Percentiles rank a stretch among this genome's conserved stretches.
Evolutionary conservation across 2,329 filamentous ascomycete species (phyloP).

Genomic region (Conoideocrella luteorostrata): DNA sequence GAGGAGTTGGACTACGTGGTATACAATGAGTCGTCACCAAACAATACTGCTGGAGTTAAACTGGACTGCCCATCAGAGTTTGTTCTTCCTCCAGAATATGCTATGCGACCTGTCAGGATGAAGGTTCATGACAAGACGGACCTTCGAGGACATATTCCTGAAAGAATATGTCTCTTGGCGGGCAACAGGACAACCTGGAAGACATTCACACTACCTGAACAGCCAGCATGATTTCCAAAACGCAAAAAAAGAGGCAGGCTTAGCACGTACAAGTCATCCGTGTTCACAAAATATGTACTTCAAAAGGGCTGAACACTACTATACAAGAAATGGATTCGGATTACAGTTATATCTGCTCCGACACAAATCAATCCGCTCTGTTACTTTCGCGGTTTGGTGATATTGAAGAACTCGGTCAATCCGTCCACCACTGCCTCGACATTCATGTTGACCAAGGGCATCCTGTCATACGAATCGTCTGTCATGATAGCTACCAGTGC

Average conservation of each 20-base stretch:
- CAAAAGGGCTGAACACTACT: not conserved
- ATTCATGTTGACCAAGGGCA: constrained; percentile 81
- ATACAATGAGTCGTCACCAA: constrained; percentile 21
- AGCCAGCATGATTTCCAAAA: not conserved
- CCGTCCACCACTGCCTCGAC: constrained; percentile 76
- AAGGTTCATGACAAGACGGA: constrained; percentile 41
- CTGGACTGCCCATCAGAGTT: constrained; percentile 16
- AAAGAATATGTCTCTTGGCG: constrained; percentile 45
- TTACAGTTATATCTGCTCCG: too few relatives aligned
- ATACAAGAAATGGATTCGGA: not conserved
- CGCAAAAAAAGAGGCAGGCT: too few relatives aligned
- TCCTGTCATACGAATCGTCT: constrained; percentile 76
- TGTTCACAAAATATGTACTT: not conserved
- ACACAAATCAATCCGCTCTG: not conserved
- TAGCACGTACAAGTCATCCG: too few relatives aligned
- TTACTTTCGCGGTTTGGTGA: constrained; percentile 51
- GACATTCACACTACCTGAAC: constrained; percentile 36
- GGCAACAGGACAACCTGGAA: constrained; percentile 40
- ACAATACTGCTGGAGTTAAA: constrained; percentile 7
- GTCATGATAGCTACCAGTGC: constrained; percentile 83
- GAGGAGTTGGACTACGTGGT: constrained; percentile 29
- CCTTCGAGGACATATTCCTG: constrained; percentile 39
- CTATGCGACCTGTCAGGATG: constrained; percentile 39
- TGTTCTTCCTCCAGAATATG: constrained; percentile 20
- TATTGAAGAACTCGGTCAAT: constrained; percentile 71